Evolutionary conservation across 345 rosid genomes (phyloP).

Genomic region (Populus alba): DNA sequence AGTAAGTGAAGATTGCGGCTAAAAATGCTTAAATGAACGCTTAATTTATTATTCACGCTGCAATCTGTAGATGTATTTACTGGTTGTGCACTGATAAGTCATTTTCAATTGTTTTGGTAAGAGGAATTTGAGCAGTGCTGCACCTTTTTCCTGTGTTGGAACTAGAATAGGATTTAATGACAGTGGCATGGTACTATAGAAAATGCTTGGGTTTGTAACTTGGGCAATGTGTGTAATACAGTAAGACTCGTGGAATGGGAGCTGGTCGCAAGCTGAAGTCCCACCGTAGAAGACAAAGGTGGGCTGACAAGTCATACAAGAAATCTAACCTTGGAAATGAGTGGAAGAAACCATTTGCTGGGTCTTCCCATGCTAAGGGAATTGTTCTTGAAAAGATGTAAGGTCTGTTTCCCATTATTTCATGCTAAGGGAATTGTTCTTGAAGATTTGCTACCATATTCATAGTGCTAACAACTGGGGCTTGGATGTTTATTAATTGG

Average conservation of each 20-base stretch:
- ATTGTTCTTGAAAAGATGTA: constrained; percentile 71
- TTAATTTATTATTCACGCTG: not conserved
- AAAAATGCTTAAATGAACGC: not conserved
- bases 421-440: too few relatives aligned
- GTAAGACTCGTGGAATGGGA: constrained; percentile 76
- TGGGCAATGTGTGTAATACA: constrained; percentile 12
- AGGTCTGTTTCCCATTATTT: not conserved
- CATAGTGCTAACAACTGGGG: not conserved
- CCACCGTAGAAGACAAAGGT: constrained; percentile 77
- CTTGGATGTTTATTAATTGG: not conserved
- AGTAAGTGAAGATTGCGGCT: not conserved
- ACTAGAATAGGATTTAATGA: not conserved
- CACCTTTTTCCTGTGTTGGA: not conserved
- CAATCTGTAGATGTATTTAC: not conserved
- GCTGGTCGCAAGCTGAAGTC: constrained; percentile 77
- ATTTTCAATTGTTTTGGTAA: not conserved
- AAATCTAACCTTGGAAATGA: constrained; percentile 84
- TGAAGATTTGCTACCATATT: not conserved
- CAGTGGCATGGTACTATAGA: not conserved
- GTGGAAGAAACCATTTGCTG: constrained; percentile 84
- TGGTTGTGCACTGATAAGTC: not conserved
- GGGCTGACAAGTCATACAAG: constrained; percentile 92
- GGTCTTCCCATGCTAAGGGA: constrained; percentile 71
- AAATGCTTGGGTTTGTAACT: not conserved
- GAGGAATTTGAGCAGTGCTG: not conserved